Evolutionary conservation across 169 alveolate genomes (phyloP).

Genomic region (Plasmodium yoelii): DNA sequence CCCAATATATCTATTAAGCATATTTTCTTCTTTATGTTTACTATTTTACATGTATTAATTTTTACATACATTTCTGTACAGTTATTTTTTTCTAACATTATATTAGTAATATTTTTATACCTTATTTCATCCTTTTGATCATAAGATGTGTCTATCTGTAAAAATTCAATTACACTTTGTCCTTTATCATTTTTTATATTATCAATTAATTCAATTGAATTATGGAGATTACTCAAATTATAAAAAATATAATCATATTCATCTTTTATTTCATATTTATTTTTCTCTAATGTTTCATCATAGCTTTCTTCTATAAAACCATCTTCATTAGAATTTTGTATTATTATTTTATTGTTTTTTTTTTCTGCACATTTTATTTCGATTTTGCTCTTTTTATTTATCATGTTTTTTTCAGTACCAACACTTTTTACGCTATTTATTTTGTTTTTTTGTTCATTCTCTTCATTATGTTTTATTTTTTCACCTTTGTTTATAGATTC

Average conservation of each 20-base stretch:
- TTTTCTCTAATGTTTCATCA: conserved; percentile 38
- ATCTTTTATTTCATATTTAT: conserved; percentile 59
- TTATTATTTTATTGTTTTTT: not conserved
- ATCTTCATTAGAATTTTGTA: conserved; percentile 9
- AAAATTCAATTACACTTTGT: conserved; percentile 28
- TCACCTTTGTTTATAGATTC: not conserved
- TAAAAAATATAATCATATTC: conserved; percentile 67
- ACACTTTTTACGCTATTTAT: no score
- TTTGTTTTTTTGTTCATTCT: no score
- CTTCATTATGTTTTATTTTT: not conserved
- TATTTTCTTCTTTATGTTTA: conserved; percentile 35
- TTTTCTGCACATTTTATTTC: not conserved
- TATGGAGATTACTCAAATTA: not conserved
- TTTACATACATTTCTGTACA: conserved; percentile 28
- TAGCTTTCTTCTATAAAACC: conserved; percentile 8
- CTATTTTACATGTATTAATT: conserved; percentile 66
- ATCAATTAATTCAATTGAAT: conserved; percentile 12
- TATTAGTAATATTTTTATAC: conserved; percentile 52
- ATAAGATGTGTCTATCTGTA: conserved; percentile 41
- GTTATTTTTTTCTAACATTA: conserved; percentile 57
- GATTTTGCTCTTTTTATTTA: not conserved
- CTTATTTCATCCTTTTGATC: conserved; percentile 35
- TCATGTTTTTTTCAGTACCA: not conserved
- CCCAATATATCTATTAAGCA: conserved; percentile 67
- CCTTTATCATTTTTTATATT: conserved; percentile 9